Conservation (phyloP, 257 asterid species). For the Coffea eugenioides region DNA sequence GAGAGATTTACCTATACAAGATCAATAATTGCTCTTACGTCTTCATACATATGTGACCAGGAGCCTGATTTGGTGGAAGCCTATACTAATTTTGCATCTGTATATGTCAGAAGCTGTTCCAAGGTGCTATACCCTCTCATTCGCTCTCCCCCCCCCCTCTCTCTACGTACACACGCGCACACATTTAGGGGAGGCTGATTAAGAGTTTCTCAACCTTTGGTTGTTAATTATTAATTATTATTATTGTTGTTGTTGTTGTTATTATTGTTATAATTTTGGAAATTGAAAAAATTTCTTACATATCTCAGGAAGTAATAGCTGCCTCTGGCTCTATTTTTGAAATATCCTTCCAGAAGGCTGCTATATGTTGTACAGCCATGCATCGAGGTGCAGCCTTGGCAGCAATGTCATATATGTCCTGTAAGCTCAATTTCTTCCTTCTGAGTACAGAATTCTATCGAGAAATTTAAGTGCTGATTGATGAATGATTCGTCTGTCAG, state of each 20-base stretch:
- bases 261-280: not conserved
- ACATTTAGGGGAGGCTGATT: not conserved
- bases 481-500: not conserved
- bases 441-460: not conserved
- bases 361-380: conserved; percentile 85
- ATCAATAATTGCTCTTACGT: conserved; percentile 77
- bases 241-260: no score
- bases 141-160: conserved; percentile 19
- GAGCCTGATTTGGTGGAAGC: conserved; percentile 97
- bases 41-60: conserved; percentile 91
- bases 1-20: conserved; percentile 71
- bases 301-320: conserved; percentile 70
- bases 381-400: conserved; percentile 95
- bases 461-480: not conserved
- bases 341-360: conserved; percentile 83
- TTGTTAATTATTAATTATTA: not conserved
- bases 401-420: conserved; percentile 80
- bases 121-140: conserved; percentile 44
- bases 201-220: not conserved
- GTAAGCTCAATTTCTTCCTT: conserved; percentile 44
- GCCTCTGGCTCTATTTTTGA: conserved; percentile 76
- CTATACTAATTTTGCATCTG: conserved; percentile 69
- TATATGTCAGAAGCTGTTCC: conserved; percentile 63
- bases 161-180: not conserved
- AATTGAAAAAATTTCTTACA: conserved; percentile 8